Percentiles rank a stretch among this genome's conserved stretches.
Evolutionary conservation across 148 eudicot genomes (phyloP).

Genomic region (Fagopyrum tataricum): DNA sequence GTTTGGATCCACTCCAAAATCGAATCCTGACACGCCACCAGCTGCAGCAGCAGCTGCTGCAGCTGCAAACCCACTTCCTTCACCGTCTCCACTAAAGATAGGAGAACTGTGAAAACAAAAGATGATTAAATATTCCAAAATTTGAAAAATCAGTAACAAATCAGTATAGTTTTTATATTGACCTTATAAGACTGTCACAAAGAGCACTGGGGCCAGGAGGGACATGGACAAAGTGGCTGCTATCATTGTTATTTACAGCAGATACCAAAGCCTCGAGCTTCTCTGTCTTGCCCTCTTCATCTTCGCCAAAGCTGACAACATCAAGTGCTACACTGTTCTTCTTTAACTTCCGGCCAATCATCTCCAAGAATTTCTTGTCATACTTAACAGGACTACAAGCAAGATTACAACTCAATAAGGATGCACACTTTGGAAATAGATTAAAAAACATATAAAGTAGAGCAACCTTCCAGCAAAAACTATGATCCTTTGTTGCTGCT

Average conservation of each 20-base stretch:
- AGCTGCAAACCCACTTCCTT: slow-evolving; percentile 90
- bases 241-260: slow-evolving; percentile 86
- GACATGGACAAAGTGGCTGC: slow-evolving; percentile 87
- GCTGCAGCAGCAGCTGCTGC: slow-evolving; percentile 95
- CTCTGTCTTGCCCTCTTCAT: slow-evolving; percentile 76
- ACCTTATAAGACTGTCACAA: slow-evolving; percentile 90
- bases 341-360: slow-evolving; percentile 86
- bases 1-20: slow-evolving; percentile 98
- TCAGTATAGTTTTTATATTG: background rate
- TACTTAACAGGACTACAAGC: slow-evolving; percentile 71
- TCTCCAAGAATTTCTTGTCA: slow-evolving; percentile 78
- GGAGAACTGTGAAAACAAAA: slow-evolving; percentile 55
- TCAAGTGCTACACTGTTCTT: slow-evolving; percentile 97
- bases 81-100: slow-evolving; percentile 93
- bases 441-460: background rate
- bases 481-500: slow-evolving; percentile 92
- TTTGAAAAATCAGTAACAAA: background rate
- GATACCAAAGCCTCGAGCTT: slow-evolving; percentile 88
- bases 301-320: slow-evolving; percentile 95
- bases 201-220: slow-evolving; percentile 84
- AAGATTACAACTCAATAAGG: background rate
- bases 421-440: background rate
- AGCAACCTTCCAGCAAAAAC: slow-evolving; percentile 85
- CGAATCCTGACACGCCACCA: slow-evolving; percentile 76
- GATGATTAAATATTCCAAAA: background rate